These are phyloP conservation scores for Atractiella rhizophila DNA, from an alignment of 768 basidiomycete genomes.

Conservation along the genomic window DNA sequence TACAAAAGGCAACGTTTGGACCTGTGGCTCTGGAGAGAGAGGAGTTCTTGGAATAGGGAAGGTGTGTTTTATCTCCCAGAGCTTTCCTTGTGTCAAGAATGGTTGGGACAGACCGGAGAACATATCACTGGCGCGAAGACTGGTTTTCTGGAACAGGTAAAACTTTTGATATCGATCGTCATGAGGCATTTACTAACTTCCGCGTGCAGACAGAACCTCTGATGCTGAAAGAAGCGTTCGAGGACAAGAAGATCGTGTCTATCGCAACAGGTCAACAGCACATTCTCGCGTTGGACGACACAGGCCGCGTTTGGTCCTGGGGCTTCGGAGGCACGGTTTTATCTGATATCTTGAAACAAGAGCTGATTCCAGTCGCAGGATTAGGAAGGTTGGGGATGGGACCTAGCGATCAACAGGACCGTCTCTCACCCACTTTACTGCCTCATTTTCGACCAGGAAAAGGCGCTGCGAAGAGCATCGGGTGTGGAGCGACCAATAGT, in stretches of 20 bases:
- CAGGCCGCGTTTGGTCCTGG: constrained; percentile 55
- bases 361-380: constrained; percentile 12
- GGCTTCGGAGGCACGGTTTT: constrained; percentile 77
- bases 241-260: constrained; percentile 48
- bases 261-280: constrained; percentile 75
- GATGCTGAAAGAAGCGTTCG: constrained; percentile 41
- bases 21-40: constrained; percentile 73
- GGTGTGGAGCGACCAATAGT: constrained; percentile 61
- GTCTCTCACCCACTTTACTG: constrained; percentile 51
- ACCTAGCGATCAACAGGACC: constrained; percentile 58
- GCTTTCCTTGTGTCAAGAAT: no score
- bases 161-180: no score
- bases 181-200: no score
- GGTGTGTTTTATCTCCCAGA: no score
- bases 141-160: no score
- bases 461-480: constrained; percentile 38
- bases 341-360: no score
- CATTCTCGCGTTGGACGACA: constrained; percentile 45
- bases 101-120: no score
- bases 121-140: no score
- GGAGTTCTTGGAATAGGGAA: constrained; percentile 80
- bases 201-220: no score
- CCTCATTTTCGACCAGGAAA: constrained; percentile 47
- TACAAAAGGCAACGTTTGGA: constrained; percentile 46
- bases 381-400: constrained; percentile 83